Evolutionary conservation across 2,329 filamentous ascomycete genomes (phyloP), one percentile per base, ranked within the genome.

Genomic region (Stachybotrys chartarum): DNA sequence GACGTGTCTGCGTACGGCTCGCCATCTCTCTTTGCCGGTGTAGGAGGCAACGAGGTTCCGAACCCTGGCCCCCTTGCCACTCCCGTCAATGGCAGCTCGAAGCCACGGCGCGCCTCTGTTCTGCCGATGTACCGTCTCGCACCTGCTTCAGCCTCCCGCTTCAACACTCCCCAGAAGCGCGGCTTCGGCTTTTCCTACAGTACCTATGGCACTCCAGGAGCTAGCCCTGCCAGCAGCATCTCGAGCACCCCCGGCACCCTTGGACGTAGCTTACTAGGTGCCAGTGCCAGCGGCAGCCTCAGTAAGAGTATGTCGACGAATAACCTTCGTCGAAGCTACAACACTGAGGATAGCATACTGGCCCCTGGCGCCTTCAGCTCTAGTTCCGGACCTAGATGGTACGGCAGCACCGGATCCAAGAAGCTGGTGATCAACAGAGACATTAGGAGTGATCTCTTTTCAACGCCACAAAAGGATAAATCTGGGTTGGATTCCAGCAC

Each of bases 101-200:
- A 91, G 73, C 80, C 86, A 55, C 90, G 89, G 70, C 88, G 91
- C 68, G 85, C 83, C 60, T 87, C 89, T 10, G 88, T 93, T 48
- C 74, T 96, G 54, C 91, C 91, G 3, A 85, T 94, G 68, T 91
- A 93, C 76, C 94, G 92, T 73, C 81, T 96, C 61, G 93, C 91
- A 50, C 90, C 91, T 0, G 83, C 84, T 50, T 90, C 90, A 39
- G 86, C 89, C 8, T 87, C 88, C 24, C 87, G 91, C 51, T 86
- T 92, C 55, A 82, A 86, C 32, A 96, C 91, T 0, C 91, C 92
- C 0, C 89, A 91, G 63, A 93, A 91, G 73, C 83, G 88, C 55
- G 91, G 90, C 6, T 97, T 90, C 67, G 93, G 93, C 3, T 96
- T 97, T 69, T 91, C 88, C 2, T 97, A 97, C 72, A 96, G 91